Conservation (phyloP, 2,329 filamentous ascomycete species). For the Corniculantispora saksenae region DNA sequence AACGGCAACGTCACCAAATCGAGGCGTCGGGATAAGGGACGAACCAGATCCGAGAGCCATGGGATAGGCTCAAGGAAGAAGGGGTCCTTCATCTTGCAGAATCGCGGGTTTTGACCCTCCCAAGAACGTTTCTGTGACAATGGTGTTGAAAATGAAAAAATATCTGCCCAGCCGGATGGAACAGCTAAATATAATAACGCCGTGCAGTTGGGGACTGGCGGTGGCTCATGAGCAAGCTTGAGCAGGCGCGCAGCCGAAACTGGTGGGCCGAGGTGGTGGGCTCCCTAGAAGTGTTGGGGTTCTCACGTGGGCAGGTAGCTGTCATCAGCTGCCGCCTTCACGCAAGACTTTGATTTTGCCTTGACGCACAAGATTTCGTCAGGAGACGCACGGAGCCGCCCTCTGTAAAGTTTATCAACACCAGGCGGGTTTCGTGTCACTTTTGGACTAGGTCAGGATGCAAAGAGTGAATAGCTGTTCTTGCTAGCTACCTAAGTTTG, state of each 20-base stretch:
- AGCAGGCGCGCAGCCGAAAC: conserved; percentile 10
- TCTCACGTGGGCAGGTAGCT: conserved; percentile 17
- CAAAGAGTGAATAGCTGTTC: background rate
- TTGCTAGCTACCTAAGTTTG: too few species aligned
- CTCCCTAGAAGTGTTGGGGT: conserved; percentile 16
- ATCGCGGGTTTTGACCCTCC: background rate
- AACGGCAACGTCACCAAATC: conserved; percentile 67
- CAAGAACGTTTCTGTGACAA: background rate
- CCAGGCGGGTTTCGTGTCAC: background rate
- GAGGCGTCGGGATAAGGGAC: conserved; percentile 65
- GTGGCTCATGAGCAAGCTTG: background rate
- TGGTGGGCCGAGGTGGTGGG: conserved; percentile 21
- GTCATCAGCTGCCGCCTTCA: conserved; percentile 9
- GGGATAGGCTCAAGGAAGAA: conserved; percentile 66
- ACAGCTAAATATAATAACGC: background rate
- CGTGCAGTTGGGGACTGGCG: background rate
- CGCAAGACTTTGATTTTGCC: background rate
- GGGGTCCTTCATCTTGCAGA: conserved; percentile 66
- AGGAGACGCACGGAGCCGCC: background rate
- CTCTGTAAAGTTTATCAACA: background rate
- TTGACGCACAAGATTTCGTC: background rate
- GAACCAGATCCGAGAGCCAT: conserved; percentile 55
- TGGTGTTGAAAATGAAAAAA: background rate
- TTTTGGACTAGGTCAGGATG: background rate
- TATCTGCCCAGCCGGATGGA: background rate